phyloP scores from a whole-genome alignment of 2,329 filamentous ascomycete genomes.

The Neopestalotiopsis sp. region DNA sequence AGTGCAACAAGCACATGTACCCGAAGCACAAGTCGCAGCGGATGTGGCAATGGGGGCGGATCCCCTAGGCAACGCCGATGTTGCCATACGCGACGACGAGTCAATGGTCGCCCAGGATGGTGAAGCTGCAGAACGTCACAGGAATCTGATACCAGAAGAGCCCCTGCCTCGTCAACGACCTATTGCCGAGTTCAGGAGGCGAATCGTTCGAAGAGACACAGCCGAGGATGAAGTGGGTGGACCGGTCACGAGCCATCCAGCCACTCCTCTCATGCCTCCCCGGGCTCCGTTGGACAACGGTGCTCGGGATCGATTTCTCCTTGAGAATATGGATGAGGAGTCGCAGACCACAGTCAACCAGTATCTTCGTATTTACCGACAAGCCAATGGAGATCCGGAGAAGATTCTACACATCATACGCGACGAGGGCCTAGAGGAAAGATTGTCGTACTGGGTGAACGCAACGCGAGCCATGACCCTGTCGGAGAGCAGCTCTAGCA shows the following conservation, averaged over 20 bases:
- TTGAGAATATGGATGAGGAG: slow-evolving; percentile 18
- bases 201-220: slow-evolving; percentile 29
- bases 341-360: slow-evolving; percentile 41
- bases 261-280: background rate
- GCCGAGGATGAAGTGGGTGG: slow-evolving; percentile 15
- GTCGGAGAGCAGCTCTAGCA: slow-evolving; percentile 14
- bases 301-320: background rate
- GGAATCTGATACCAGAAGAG: background rate
- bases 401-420: slow-evolving; percentile 66
- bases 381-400: slow-evolving; percentile 63
- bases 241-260: background rate
- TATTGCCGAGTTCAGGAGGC: slow-evolving; percentile 32
- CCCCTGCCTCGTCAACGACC: slow-evolving; percentile 25
- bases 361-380: slow-evolving; percentile 61
- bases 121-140: background rate
- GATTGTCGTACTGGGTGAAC: slow-evolving; percentile 63
- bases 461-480: slow-evolving; percentile 47
- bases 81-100: slow-evolving; percentile 17
- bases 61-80: slow-evolving; percentile 10
- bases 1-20: background rate
- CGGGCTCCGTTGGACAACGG: background rate
- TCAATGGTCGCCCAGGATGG: slow-evolving; percentile 13
- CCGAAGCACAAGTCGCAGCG: slow-evolving; percentile 14
- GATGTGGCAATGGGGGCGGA: slow-evolving; percentile 17
- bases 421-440: slow-evolving; percentile 62